phyloP scores from a whole-genome alignment of 2,329 filamentous ascomycete species.

The Triangularia setosa region DNA sequence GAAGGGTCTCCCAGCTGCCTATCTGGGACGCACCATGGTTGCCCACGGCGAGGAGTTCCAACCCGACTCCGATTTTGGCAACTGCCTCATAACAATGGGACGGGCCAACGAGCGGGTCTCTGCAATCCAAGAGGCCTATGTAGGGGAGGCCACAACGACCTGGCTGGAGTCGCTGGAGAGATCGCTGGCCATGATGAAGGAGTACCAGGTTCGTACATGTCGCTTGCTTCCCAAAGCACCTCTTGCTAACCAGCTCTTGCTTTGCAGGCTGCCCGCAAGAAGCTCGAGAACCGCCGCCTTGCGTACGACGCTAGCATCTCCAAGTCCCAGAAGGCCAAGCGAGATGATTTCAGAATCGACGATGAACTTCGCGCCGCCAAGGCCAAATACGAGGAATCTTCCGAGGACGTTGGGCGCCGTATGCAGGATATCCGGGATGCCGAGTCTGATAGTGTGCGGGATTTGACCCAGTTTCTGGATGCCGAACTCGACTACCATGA shows the following conservation, averaged over 20 bases:
- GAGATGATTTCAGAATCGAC: constrained; percentile 88
- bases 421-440: constrained; percentile 97
- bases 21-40: constrained; percentile 82
- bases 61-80: constrained; percentile 83
- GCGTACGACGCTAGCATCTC: constrained; percentile 86
- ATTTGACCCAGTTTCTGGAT: constrained; percentile 78
- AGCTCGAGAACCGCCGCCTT: constrained; percentile 83
- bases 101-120: constrained; percentile 85
- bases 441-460: constrained; percentile 75
- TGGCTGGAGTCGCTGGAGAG: constrained; percentile 93
- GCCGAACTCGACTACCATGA: constrained; percentile 90
- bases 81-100: constrained; percentile 75
- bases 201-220: constrained; percentile 71
- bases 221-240: background rate
- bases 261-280: constrained; percentile 73
- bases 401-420: constrained; percentile 81
- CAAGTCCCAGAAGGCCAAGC: constrained; percentile 91
- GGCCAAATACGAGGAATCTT: constrained; percentile 93
- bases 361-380: constrained; percentile 89
- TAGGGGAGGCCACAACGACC: constrained; percentile 69
- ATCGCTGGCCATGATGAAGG: constrained; percentile 91
- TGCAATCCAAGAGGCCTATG: constrained; percentile 78
- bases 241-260: constrained; percentile 16
- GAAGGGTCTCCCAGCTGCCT: constrained; percentile 74
- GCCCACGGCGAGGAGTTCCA: constrained; percentile 91